Base-by-base conservation (phyloP, 192 early-diverging fungal genomes). In the Coemansia sp. region DNA sequence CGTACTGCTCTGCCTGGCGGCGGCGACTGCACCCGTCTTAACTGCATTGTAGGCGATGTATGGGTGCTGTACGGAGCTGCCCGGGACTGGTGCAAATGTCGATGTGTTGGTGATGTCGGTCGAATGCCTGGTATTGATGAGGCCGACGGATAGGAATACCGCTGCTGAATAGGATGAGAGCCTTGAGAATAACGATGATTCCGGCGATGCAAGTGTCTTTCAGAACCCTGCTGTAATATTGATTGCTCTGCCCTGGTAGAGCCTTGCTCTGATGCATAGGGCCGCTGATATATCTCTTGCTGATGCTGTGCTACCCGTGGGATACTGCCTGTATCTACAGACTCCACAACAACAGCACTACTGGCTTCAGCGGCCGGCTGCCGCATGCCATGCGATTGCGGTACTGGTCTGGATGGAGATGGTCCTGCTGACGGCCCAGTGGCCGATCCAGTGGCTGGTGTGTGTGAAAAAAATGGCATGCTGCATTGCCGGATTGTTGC, bases 41-140 rank as follows among this genome's bases (percentile, higher is more conserved):
- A 21, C 26, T n/a, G 16, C 26, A 48, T 48, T 28, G 16, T 47
- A 6, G 55, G 55, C 13, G 55, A 46, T 10, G 42, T 33, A 16
- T 44, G 55, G 19, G 55, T 57, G 55, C 55, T 57, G 44, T 57
- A 57, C 6, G 55, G 55, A 31, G 44, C 45, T 36, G 30, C 11
- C 10, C 55, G 55, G 19, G 55, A 35, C 55, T 57, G 55, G 35
- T 57, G 55, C 11, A 57, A 23, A 14, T 57, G 42, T 4, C 31
- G 23, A 15, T 19, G 44, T 2, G 14, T 13, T 13, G 33, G 31
- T 5, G 31, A 36, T 4, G n/a, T 20, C 18, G 35, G 2, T 36
- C 38, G 50, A 6, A 6, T 31, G 3, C 14, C 30, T 1, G 11
- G 47, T 16, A 13, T 14, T 14, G 42, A 15, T 8, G 40, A 16